Percentiles rank a stretch among this genome's conserved stretches.
These are phyloP conservation scores for Clavispora carvajalis DNA, from an alignment of 805 yeast genomes.

Conservation along the genomic window DNA sequence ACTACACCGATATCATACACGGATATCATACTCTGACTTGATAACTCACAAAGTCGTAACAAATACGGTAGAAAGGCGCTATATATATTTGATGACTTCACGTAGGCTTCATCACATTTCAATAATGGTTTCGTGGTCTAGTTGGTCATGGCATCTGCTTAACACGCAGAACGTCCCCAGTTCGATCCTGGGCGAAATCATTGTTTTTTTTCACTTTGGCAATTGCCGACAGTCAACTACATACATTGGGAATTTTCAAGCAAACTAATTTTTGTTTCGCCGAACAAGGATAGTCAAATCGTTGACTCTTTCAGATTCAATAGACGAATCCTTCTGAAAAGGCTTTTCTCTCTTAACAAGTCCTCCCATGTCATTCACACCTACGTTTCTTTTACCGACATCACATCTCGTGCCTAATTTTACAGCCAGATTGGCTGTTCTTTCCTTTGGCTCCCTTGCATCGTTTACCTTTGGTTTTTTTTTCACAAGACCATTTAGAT, in stretches of 20 bases:
- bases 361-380: slow-evolving; percentile 21
- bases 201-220: slow-evolving; percentile 1
- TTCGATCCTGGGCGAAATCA: slow-evolving; percentile 23
- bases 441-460: background rate
- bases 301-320: background rate
- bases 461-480: background rate
- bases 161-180: slow-evolving; percentile 24
- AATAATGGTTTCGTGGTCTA: slow-evolving; percentile 18
- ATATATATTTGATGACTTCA: too few relatives aligned
- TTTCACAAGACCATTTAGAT: background rate
- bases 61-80: too few relatives aligned
- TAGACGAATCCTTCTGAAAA: background rate
- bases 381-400: background rate
- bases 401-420: too few relatives aligned
- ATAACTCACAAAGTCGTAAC: too few relatives aligned
- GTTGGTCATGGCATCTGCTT: slow-evolving; percentile 23
- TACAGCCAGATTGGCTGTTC: background rate
- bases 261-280: background rate
- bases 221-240: background rate
- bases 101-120: too few relatives aligned
- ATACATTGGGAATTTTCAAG: background rate
- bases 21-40: too few relatives aligned
- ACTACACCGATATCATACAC: too few relatives aligned
- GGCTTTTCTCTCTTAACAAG: slow-evolving; percentile 20
- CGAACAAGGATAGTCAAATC: background rate